Evolutionary conservation across 139 green algal species (phyloP).

Genomic region (Chlamydomonas sphaeroides): DNA sequence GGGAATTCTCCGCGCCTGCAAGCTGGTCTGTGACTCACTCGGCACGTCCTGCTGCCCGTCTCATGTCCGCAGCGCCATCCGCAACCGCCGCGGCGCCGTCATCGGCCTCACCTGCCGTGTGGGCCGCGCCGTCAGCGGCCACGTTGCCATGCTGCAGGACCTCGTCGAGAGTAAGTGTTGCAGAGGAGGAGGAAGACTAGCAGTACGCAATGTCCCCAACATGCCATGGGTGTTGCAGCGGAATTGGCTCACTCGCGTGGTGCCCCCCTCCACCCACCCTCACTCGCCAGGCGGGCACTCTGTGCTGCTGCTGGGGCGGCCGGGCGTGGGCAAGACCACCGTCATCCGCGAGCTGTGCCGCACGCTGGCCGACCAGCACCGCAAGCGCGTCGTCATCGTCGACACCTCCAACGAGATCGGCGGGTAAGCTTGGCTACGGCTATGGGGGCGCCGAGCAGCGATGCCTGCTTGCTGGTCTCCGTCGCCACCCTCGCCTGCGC

Average conservation of each 20-base stretch:
- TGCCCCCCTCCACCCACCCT: background rate
- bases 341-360: constrained; percentile 91
- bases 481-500: too few species aligned
- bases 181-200: too few species aligned
- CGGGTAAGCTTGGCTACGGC: constrained; percentile 57
- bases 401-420: constrained; percentile 97
- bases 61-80: constrained; percentile 89
- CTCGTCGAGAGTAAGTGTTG: constrained; percentile 77
- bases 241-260: too few species aligned
- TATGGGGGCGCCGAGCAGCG: too few species aligned
- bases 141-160: constrained; percentile 95
- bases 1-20: too few species aligned
- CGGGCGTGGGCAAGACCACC: constrained; percentile 96
- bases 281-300: constrained; percentile 50
- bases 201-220: too few species aligned
- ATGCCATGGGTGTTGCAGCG: too few species aligned
- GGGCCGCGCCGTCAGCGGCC: constrained; percentile 90
- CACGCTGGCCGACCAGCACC: constrained; percentile 84
- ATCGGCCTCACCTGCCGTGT: constrained; percentile 96
- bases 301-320: constrained; percentile 86
- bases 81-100: constrained; percentile 82
- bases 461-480: too few species aligned
- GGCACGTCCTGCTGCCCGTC: too few species aligned
- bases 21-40: too few species aligned
- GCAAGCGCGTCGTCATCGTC: constrained; percentile 86